phyloP scores from a whole-genome alignment of 768 basidiomycete species.

The Pseudohyphozyma bogoriensis region DNA sequence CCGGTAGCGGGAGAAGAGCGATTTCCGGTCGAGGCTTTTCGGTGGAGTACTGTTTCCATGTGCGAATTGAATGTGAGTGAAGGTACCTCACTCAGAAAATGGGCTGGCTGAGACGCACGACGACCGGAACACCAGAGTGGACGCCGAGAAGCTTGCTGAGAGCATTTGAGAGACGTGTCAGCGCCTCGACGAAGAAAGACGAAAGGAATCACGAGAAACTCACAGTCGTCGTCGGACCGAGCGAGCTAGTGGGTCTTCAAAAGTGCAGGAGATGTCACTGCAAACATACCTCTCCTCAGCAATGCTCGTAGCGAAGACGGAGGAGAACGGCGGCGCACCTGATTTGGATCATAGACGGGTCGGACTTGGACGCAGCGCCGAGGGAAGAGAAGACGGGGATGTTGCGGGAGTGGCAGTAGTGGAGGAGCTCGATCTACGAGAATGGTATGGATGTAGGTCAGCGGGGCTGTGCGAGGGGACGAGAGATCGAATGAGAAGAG shows the following conservation, averaged over 20 bases:
- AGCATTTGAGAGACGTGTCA: too few relatives aligned
- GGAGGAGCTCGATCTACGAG: slow-evolving; percentile 68
- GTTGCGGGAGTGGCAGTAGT: slow-evolving; percentile 66
- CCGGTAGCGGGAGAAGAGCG: slow-evolving; percentile 75
- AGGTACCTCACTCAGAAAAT: too few relatives aligned
- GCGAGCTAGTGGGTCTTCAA: slow-evolving; percentile 90
- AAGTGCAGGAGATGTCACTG: slow-evolving; percentile 80
- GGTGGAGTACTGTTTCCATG: slow-evolving; percentile 90
- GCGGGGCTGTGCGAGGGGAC: background rate
- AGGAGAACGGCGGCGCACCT: slow-evolving; percentile 33
- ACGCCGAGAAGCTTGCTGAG: slow-evolving; percentile 35
- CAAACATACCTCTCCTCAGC: background rate
- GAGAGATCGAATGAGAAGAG: background rate
- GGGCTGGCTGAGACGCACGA: slow-evolving; percentile 39
- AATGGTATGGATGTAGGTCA: background rate
- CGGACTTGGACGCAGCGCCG: slow-evolving; percentile 89
- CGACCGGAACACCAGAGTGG: slow-evolving; percentile 38
- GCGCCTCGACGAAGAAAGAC: background rate
- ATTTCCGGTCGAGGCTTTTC: slow-evolving; percentile 62
- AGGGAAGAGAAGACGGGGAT: slow-evolving; percentile 94
- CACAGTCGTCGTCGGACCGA: slow-evolving; percentile 61
- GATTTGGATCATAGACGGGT: slow-evolving; percentile 91
- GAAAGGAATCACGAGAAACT: background rate
- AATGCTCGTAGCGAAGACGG: background rate
- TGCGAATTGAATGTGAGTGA: background rate